Evolutionary conservation across 2,329 filamentous ascomycete genomes (phyloP), one percentile per base, ranked within the genome.

Genomic region (Scopulariopsis brevicaulis): DNA sequence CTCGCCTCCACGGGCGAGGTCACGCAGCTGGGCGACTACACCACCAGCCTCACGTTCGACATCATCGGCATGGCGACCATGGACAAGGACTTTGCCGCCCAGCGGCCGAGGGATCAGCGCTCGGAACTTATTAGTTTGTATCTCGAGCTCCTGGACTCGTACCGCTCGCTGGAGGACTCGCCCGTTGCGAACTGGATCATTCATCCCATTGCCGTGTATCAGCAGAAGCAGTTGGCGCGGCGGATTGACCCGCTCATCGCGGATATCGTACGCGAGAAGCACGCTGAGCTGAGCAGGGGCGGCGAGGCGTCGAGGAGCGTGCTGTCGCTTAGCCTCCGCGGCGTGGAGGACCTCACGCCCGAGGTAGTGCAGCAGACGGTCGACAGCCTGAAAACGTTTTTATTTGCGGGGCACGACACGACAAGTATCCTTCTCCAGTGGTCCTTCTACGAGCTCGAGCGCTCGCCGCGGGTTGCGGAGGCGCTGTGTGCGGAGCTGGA

Each of bases 351-450:
- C 0, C 60, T 72, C 28, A 67, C 65, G n/a, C 59, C 63, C 0
- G 60, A 65, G 6, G 55, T 70, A 12, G 40, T 73, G 14, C 43
- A 64, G 18, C 62, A 65, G 46, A 70, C 69, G 3, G 66, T 65
- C 40, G 69, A 73, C 56, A 70, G 73, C 60, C 61, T 75, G 35
- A 70, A 70, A 55, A 68, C 69, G 0, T 74, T 75, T 60, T 62
- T 74, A 14, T 71, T 76, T 46, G 72, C 71, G 2, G 72, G 73
- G 3, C 73, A 74, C 52, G 72, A 75, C 60, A 74, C 73, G 3
- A 73, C 72, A 1, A 69, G 67, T 40, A 70, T 68, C 59, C 63
- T 69, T 1, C 62, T 74, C 1, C 64, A 69, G 11, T 74, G 70
- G 69, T 61, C 65, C 1, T 66, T 71, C 24, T 73, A 74, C 60